Conservation (phyloP, 108 stramenopile species). For the Cyclotella atomus region DNA sequence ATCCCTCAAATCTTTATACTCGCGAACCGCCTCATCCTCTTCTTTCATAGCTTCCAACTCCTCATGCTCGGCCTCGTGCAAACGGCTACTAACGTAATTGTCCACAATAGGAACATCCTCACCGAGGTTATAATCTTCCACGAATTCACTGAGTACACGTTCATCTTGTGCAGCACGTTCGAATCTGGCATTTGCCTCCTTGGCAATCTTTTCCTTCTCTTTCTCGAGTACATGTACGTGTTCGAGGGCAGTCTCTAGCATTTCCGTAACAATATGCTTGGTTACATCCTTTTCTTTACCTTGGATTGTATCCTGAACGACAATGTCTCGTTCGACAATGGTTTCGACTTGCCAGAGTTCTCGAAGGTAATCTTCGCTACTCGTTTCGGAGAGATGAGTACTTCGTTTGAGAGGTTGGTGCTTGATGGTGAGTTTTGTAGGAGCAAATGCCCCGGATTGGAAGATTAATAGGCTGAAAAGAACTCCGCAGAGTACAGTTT, state of each 20-base stretch:
- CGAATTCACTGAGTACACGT: background rate
- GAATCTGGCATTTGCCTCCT: background rate
- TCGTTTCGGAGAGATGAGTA: background rate
- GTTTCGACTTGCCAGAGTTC: background rate
- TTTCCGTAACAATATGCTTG: background rate
- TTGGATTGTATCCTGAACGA: background rate
- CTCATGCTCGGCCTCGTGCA: slow-evolving; percentile 1
- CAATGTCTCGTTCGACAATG: background rate
- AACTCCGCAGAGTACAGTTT: background rate
- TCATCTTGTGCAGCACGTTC: background rate
- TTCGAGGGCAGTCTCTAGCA: slow-evolving; percentile 1
- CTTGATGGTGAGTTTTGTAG: background rate
- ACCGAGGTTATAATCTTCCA: background rate
- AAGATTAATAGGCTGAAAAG: background rate
- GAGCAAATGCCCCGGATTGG: background rate
- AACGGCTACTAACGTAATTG: background rate
- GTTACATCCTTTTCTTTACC: background rate
- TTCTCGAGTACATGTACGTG: background rate
- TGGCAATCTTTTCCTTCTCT: slow-evolving; percentile 3
- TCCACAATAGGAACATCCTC: slow-evolving; percentile 3
- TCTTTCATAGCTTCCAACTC: background rate
- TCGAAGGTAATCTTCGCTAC: background rate
- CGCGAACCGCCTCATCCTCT: background rate
- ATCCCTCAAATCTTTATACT: background rate
- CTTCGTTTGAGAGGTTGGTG: background rate